Conservation (phyloP, 306 rosid genomes). For the Lathyrus tuberosus region DNA sequence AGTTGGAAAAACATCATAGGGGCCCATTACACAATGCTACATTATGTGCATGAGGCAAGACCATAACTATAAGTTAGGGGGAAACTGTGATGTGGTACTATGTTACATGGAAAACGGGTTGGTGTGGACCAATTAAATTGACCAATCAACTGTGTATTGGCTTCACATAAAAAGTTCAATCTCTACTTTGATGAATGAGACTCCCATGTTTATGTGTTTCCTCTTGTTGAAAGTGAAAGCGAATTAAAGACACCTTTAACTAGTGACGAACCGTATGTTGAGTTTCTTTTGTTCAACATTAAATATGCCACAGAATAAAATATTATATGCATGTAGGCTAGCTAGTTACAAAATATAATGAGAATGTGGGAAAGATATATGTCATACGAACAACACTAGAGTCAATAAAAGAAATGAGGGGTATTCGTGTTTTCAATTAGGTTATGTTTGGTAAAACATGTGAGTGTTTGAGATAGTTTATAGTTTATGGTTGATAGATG, state of each 20-base stretch:
- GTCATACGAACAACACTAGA: not conserved
- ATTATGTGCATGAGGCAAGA: slow-evolving; percentile 33
- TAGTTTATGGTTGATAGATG: too few relatives aligned
- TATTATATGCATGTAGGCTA: not conserved
- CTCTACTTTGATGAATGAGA: slow-evolving; percentile 37
- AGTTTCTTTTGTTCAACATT: not conserved
- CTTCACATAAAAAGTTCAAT: slow-evolving; percentile 27
- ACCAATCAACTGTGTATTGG: slow-evolving; percentile 29
- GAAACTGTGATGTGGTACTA: slow-evolving; percentile 41
- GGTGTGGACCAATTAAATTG: slow-evolving; percentile 36
- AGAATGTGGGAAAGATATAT: not conserved
- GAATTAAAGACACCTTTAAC: slow-evolving; percentile 17
- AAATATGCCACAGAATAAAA: not conserved
- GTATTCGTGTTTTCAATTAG: too few relatives aligned
- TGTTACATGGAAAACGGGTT: slow-evolving; percentile 4
- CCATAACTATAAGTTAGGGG: not conserved
- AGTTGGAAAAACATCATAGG: slow-evolving; percentile 38
- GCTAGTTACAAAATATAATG: not conserved
- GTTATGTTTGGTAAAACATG: too few relatives aligned
- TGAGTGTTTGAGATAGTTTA: too few relatives aligned
- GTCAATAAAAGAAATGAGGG: not conserved
- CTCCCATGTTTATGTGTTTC: slow-evolving; percentile 31
- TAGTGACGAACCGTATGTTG: not conserved
- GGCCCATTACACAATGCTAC: slow-evolving; percentile 20
- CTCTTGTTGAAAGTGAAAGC: slow-evolving; percentile 19